Base-by-base conservation (phyloP, 1,284 basidiomycete genomes). In the Schizophyllum commune region DNA sequence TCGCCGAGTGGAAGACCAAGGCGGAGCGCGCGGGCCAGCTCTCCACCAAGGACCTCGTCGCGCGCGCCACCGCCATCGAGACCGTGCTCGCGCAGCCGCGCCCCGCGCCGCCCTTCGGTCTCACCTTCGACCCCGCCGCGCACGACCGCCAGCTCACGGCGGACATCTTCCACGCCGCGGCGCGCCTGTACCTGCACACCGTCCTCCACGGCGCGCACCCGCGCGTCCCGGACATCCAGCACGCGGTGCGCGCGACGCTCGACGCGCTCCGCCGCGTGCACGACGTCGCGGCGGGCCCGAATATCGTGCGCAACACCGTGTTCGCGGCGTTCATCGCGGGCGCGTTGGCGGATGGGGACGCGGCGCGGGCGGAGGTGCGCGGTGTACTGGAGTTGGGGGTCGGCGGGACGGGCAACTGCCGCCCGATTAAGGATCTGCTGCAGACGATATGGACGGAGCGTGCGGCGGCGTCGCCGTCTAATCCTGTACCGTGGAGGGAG, bases 321-420 rank as follows among this genome's bases (percentile, higher is more conserved):
- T 91, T 91, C 67, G 82, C 83, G 57, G 83, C 89, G 61, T 90
- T 85, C 68, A 80, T 92, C 58, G 83, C 82, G 63, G 89, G 89
- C 1, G 84, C 82, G 67, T 78, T 92, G 62, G 84, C 86, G 63
- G 81, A 85, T 68, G 74, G 82, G 58, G 17, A 47, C 4, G 4
- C 55, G 52, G n/a, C 53, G 59, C 65, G 22, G 66, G 60, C 13
- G 11, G 58, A 61, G 58, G 57, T 65, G 20, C 47, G 17, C 9
- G 21, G 32, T 1, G n/a, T 3, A n/a, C 59, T 65, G 4, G 73
- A 76, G 27, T 34, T 27, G 8, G 17, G 57, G 33, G 1, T 22
- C 27, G 53, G 58, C 32, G 61, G 54, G 56, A 77, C 82, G 54
- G 88, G 87, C 32, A 92, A 92, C 68, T 84, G 85, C 61, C 68